Percentiles rank a stretch among this genome's conserved stretches.
These are phyloP conservation scores for Aspergillus sp. DNA, from an alignment of 2,329 filamentous ascomycete species.

Conservation along the genomic window DNA sequence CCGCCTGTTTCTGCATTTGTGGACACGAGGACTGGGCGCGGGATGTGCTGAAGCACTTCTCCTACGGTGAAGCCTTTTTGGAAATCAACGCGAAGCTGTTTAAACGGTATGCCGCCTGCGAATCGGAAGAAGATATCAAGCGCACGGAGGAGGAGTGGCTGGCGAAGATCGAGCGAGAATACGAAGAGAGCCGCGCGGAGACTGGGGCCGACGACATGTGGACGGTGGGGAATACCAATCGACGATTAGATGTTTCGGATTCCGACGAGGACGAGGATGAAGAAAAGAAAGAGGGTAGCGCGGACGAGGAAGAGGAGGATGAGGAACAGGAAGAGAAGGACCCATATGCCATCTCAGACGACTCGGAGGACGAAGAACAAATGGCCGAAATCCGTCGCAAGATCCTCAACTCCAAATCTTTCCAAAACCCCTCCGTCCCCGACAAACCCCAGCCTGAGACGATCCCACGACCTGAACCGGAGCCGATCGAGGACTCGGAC, in stretches of 20 bases:
- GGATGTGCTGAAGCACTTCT: conserved; percentile 77
- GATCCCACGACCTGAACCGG: conserved; percentile 58
- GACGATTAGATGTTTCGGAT: conserved; percentile 50
- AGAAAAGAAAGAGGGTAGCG: conserved; percentile 47
- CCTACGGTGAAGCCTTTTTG: conserved; percentile 83
- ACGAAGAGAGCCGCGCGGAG: conserved; percentile 71
- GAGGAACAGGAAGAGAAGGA: conserved; percentile 56
- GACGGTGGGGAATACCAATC: conserved; percentile 87
- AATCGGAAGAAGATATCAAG: conserved; percentile 79
- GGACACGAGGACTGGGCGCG: conserved; percentile 89
- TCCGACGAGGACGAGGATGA: conserved; percentile 50
- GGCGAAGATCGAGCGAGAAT: conserved; percentile 84
- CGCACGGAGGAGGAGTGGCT: conserved; percentile 85
- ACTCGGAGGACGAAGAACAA: conserved; percentile 77
- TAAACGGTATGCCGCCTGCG: conserved; percentile 80
- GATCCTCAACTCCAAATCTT: conserved; percentile 88
- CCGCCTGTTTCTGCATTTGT: conserved; percentile 90
- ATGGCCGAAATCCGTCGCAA: conserved; percentile 91
- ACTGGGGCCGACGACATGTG: conserved; percentile 68
- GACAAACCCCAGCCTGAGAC: conserved; percentile 59
- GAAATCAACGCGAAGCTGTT: conserved; percentile 84
- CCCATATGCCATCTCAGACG: conserved; percentile 74
- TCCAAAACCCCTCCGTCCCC: conserved; percentile 58
- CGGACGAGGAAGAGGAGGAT: conserved; percentile 44
- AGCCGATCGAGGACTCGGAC: conserved; percentile 58